These are phyloP conservation scores for Chytridium lagenaria DNA, from an alignment of 371 early-diverging fungal species.

Conservation along the genomic window DNA sequence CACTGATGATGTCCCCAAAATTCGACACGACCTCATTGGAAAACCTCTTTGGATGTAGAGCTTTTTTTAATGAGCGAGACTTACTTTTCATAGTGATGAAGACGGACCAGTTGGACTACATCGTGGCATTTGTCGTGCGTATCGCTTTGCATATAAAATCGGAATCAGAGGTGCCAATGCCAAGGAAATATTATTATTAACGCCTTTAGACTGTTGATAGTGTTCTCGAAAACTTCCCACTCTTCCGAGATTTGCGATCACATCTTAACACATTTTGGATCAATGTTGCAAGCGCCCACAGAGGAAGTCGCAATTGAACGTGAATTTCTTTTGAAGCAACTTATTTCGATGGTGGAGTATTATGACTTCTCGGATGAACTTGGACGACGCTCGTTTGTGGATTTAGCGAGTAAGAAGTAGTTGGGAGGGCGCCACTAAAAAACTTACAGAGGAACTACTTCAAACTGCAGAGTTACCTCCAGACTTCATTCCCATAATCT, in stretches of 20 bases:
- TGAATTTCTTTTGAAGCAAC: constrained; percentile 10
- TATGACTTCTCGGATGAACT: constrained; percentile 15
- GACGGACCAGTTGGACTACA: neutral
- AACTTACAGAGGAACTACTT: constrained; percentile 17
- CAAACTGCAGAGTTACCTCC: constrained; percentile 23
- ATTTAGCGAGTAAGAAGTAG: constrained; percentile 3
- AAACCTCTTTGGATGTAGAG: neutral
- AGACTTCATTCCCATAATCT: constrained; percentile 23
- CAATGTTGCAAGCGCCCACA: constrained; percentile 1
- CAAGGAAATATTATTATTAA: neutral
- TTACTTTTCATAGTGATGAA: neutral
- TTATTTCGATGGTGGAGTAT: neutral
- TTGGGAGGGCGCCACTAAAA: neutral
- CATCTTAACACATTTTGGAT: neutral
- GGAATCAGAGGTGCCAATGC: neutral
- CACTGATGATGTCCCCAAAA: neutral
- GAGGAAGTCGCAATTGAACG: neutral
- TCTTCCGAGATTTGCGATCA: neutral
- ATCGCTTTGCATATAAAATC: neutral
- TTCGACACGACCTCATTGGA: neutral
- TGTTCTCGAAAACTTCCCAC: constrained; percentile 7
- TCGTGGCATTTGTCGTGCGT: neutral
- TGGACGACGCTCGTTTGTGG: constrained; percentile 3
- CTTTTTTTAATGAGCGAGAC: too few species aligned
- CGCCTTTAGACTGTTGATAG: neutral